These are phyloP conservation scores for Hevea brasiliensis DNA, from an alignment of 345 rosid genomes.

Conservation along the genomic window DNA sequence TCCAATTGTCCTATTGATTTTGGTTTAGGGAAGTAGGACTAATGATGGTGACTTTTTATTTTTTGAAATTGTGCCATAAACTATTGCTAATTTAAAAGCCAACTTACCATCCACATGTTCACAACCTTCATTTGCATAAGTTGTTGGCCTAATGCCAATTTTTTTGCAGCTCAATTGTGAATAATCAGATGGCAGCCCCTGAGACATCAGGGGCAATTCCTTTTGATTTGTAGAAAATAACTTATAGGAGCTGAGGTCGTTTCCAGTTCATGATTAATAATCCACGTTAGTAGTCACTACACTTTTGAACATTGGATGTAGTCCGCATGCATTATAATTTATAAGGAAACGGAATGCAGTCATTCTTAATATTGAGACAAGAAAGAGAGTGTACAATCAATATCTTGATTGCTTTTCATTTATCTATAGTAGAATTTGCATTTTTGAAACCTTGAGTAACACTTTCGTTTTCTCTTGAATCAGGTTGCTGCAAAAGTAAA, in stretches of 20 bases:
- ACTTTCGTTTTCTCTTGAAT: background rate
- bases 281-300: background rate
- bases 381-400: background rate
- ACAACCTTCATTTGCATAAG: background rate
- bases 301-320: background rate
- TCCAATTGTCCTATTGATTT: no score
- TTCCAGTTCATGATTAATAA: background rate
- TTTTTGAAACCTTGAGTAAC: background rate
- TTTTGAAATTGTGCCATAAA: no score
- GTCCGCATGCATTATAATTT: background rate
- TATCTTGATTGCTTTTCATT: background rate
- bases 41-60: no score
- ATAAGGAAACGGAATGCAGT: background rate
- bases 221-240: background rate
- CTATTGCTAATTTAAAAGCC: background rate
- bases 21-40: no score
- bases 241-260: background rate
- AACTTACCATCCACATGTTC: background rate
- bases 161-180: background rate
- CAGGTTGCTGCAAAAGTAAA: background rate
- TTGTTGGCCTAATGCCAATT: background rate
- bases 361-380: background rate
- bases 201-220: background rate
- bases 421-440: background rate
- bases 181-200: background rate